These are phyloP conservation scores for Fusarium torreyae DNA, from an alignment of 2,329 filamentous ascomycete species.

Conservation along the genomic window DNA sequence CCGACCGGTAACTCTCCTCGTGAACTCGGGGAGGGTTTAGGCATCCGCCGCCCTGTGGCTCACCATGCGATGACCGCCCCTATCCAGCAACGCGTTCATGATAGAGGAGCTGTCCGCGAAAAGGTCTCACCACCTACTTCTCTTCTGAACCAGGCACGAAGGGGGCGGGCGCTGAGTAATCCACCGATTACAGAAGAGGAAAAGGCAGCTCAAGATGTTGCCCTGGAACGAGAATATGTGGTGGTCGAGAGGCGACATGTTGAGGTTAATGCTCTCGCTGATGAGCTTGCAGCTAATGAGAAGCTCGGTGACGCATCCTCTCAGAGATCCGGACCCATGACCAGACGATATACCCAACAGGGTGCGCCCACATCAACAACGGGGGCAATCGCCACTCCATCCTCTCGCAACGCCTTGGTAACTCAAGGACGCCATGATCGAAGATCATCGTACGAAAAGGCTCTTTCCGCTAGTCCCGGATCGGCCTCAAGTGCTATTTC, in stretches of 20 bases:
- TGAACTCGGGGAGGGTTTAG: conserved; percentile 65
- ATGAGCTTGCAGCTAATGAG: conserved; percentile 90
- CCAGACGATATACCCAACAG: conserved; percentile 84
- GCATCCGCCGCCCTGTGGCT: conserved; percentile 64
- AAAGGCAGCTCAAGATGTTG: conserved; percentile 86
- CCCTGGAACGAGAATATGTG: conserved; percentile 94
- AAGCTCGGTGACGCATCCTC: conserved; percentile 68
- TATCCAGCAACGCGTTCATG: conserved; percentile 55
- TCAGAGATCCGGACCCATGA: conserved; percentile 73
- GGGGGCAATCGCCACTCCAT: conserved; percentile 76
- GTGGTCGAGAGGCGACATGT: conserved; percentile 95
- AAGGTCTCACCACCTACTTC: conserved; percentile 48
- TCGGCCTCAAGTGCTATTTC: conserved; percentile 93
- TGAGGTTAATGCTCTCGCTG: conserved; percentile 96
- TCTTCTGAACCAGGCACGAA: conserved; percentile 55
- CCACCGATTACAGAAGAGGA: conserved; percentile 71
- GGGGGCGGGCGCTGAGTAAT: conserved; percentile 49
- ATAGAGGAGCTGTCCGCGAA: conserved; percentile 45
- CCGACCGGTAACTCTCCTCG: conserved; percentile 60
- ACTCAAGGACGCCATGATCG: conserved; percentile 81
- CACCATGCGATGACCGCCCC: conserved; percentile 67
- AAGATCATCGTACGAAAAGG: conserved; percentile 83
- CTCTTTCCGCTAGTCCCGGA: conserved; percentile 75
- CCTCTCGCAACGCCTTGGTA: conserved; percentile 82
- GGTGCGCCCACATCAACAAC: conserved; percentile 77